Base-by-base conservation (phyloP, 2,329 filamentous ascomycete species). In the Ceratocystis huliohia region DNA sequence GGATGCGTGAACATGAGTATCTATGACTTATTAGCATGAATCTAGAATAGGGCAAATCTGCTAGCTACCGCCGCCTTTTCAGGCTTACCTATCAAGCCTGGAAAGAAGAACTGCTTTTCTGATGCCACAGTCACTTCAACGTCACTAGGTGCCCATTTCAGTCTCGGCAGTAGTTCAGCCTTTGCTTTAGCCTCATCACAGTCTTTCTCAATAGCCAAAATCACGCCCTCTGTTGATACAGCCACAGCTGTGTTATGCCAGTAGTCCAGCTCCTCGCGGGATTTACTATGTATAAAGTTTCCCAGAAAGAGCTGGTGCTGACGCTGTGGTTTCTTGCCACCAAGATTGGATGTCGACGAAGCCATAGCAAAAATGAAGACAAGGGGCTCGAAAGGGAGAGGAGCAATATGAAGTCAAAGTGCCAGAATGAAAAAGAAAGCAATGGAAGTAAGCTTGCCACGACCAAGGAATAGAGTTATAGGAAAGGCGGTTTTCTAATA, bases 1-100 rank as follows among this genome's bases (percentile, higher is more conserved):
- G 0, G 92, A 84, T 7, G 94, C 94, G 74, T 99, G 94, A 67
- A 96, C 88, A 74, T 99, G 94, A 0, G 94, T 96, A 75, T 99
- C 93, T 93, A 69, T n/a, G 25, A 22, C 25, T 13, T 15, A 65
- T 74, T 66, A 75, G 72, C 48, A 63, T 53, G 48, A 28, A 30
- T 61, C 30, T 6, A 22, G 20, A 41, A 41, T 61, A 33, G 62
- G 13, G 7, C 17, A n/a, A 41, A 25, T 44, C 5, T 63, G 45
- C 25, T 20, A 20, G 8, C 48, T 7, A 44, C 22, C 10, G 8
- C 7, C 22, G 25, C 7, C 8, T 15, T 41, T 13, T 4, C 61
- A 15, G 3, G 74, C 79, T 70, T 74, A 88, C 87, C 87, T 68
- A 94, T 85, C 73, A 93, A 91, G 5, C 89, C 89, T 0, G 89